Conservation (phyloP, 495 filamentous ascomycete genomes). For the Neurospora sp. region DNA sequence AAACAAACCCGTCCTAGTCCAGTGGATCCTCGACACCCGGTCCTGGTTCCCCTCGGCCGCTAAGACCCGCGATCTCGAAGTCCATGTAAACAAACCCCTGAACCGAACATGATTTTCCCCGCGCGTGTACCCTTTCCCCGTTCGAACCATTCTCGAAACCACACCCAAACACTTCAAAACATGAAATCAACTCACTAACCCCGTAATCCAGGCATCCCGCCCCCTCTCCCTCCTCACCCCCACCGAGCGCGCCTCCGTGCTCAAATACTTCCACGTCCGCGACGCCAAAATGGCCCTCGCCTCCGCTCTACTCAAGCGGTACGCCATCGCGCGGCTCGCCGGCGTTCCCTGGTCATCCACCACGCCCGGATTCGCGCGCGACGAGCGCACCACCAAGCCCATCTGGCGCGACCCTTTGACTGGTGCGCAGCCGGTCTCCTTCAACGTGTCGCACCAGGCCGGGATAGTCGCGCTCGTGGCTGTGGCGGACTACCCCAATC, state of each 20-base stretch:
- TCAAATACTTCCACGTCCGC: constrained; percentile 47
- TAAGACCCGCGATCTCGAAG: constrained; percentile 29
- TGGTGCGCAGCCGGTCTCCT: constrained; percentile 43
- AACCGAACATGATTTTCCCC: not conserved
- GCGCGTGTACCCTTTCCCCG: not conserved
- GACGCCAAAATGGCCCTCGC: constrained; percentile 63
- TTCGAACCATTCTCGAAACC: not conserved
- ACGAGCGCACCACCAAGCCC: constrained; percentile 51
- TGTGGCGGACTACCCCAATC: constrained; percentile 22
- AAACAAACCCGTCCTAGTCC: constrained; percentile 19
- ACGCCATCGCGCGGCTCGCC: constrained; percentile 53
- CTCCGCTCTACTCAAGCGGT: constrained; percentile 71
- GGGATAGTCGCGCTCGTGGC: constrained; percentile 57
- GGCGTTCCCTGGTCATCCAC: constrained; percentile 55
- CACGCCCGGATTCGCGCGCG: constrained; percentile 40
- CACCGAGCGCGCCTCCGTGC: constrained; percentile 39
- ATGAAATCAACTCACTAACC: not conserved
- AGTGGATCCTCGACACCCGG: constrained; percentile 41
- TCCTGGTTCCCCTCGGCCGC: constrained; percentile 31
- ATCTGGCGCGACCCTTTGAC: constrained; percentile 27
- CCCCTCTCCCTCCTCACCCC: constrained; percentile 47
- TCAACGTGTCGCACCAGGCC: constrained; percentile 86
- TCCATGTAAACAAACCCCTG: constrained; percentile 17
- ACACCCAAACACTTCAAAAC: not conserved
- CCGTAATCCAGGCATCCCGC: constrained; percentile 36